These are phyloP conservation scores for Betula pendula DNA, from an alignment of 306 rosid species.

Conservation along the genomic window DNA sequence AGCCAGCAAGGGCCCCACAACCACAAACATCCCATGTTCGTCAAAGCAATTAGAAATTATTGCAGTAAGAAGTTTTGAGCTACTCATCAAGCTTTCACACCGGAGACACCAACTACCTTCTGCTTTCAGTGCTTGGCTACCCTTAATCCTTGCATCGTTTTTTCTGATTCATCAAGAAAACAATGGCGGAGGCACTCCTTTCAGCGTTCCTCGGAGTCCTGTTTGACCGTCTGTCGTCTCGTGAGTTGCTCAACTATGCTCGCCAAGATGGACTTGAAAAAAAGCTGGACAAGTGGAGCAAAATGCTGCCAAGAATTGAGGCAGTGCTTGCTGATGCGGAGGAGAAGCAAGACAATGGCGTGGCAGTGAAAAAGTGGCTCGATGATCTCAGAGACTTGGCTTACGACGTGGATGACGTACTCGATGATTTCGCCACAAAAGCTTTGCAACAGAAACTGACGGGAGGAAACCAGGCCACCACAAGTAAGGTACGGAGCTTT, in stretches of 20 bases:
- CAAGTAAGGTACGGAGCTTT: neutral
- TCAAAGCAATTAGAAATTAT: too few relatives aligned
- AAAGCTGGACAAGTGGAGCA: neutral
- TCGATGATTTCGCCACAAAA: constrained; percentile 17
- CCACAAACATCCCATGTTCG: too few relatives aligned
- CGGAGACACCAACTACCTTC: too few relatives aligned
- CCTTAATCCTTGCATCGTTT: neutral
- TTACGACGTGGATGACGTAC: constrained; percentile 13
- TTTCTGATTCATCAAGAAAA: neutral
- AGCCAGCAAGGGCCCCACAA: too few relatives aligned
- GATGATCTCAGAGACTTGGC: constrained; percentile 22
- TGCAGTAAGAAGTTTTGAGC: too few relatives aligned
- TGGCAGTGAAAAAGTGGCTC: constrained; percentile 16
- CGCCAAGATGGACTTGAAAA: neutral
- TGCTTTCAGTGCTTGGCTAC: neutral
- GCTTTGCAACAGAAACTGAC: neutral
- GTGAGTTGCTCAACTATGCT: neutral
- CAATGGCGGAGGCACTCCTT: constrained; percentile 11
- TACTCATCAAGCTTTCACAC: too few relatives aligned
- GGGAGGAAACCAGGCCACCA: neutral
- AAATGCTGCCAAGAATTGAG: neutral
- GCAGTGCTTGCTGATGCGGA: constrained; percentile 20
- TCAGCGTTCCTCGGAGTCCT: neutral
- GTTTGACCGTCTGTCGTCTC: neutral
- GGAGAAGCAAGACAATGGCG: too few relatives aligned